These are phyloP conservation scores for Bombardia bombarda DNA, from an alignment of 495 filamentous ascomycete species.

Conservation along the genomic window DNA sequence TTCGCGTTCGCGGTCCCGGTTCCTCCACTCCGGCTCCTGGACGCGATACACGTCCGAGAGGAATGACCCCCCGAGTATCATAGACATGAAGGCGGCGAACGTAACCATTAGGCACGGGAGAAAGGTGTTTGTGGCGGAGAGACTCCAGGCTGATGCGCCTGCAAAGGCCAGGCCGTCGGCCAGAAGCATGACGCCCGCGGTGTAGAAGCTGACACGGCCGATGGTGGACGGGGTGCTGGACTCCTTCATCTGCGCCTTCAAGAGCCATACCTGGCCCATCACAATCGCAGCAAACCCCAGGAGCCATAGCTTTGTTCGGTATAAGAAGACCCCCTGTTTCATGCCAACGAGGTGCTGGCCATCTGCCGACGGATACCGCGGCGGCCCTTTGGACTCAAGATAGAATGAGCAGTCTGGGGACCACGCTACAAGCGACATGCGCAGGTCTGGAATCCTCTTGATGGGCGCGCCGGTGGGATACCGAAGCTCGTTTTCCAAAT, in stretches of 20 bases:
- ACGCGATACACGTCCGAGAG: slow-evolving; percentile 81
- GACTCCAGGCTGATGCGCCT: slow-evolving; percentile 52
- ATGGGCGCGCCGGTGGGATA: slow-evolving; percentile 76
- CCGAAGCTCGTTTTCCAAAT: slow-evolving; percentile 77
- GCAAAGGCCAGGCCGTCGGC: slow-evolving; percentile 66
- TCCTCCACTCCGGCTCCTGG: slow-evolving; percentile 73
- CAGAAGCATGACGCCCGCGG: slow-evolving; percentile 74
- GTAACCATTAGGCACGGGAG: slow-evolving; percentile 69
- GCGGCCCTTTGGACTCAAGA: slow-evolving; percentile 79
- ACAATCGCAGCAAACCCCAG: slow-evolving; percentile 57
- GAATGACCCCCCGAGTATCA: slow-evolving; percentile 69
- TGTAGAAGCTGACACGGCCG: slow-evolving; percentile 85
- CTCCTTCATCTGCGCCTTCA: slow-evolving; percentile 83
- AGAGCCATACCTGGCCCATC: slow-evolving; percentile 62
- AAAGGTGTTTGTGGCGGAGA: slow-evolving; percentile 55
- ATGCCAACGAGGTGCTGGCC: slow-evolving; percentile 62
- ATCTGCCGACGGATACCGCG: slow-evolving; percentile 56
- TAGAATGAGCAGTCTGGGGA: slow-evolving; percentile 92
- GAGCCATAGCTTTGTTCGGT: slow-evolving; percentile 57
- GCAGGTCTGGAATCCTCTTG: slow-evolving; percentile 56
- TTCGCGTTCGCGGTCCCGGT: slow-evolving; percentile 43
- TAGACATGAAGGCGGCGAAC: slow-evolving; percentile 55
- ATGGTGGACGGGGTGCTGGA: slow-evolving; percentile 89
- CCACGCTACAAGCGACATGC: slow-evolving; percentile 79
- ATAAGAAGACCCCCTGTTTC: slow-evolving; percentile 69